Base-by-base conservation (phyloP, 306 rosid genomes). In the Trichosanthes cucumerina region DNA sequence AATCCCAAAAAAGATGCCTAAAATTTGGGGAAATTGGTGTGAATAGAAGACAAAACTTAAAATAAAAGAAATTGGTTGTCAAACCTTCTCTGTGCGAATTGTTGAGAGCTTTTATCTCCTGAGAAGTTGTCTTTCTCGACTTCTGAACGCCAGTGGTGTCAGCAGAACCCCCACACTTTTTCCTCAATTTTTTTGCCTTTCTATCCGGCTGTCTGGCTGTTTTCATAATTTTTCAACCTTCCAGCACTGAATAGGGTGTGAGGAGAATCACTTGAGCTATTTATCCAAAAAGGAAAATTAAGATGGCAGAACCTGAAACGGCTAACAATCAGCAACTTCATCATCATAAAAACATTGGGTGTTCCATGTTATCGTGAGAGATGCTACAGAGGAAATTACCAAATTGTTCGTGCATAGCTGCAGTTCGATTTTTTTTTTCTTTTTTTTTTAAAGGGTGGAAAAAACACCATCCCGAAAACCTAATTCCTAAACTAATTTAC, bases 211-310 rank as follows among this genome's bases (percentile, higher is more conserved):
- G 24, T 7, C 28, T 46, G 69, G 33, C 52, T 26, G 75, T n/a
- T 78, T 64, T 50, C 76, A 78, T 78, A 13, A n/a, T 64, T 62
- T 58, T 46, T 33, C 81, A 64, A 52, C 52, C 34, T 44, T 41
- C 73, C 21, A 23, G 60, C 47, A 78, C 39, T 28, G 23, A 43
- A 26, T 47, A 50, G 7, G 43, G 5, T 33, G 24, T 73, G 62
- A 50, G 28, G 11, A 47, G 46, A 74, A 4, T 68, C 33, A 9
- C 52, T 68, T 68, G 28, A 21, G 4, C 26, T 68, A 68, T 68
- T 1, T 66, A 19, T 68, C 52, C 75, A n/a, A 66, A 38, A 66
- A 19, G 52, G 6, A 68, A n/a, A 68, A 43, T 70, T 44, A 23
- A 24, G 76, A 44, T 23, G 46, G 46, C 62, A 34, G 9, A 75